Base-by-base conservation (phyloP, 306 rosid genomes). In the Trifolium dubium region DNA sequence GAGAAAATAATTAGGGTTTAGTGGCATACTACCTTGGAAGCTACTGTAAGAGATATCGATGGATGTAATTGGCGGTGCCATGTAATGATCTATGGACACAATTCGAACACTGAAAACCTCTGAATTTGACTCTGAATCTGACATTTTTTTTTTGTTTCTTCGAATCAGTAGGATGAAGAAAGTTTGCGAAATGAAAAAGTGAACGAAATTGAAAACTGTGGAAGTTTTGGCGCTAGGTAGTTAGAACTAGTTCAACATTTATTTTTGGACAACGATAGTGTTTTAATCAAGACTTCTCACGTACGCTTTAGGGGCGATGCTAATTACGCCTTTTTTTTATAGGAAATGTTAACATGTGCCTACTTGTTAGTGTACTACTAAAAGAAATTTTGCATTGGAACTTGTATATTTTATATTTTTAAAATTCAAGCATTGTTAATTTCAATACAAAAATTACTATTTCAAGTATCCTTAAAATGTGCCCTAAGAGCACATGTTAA, bases 21-120 rank as follows among this genome's bases (percentile, higher is more conserved):
- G 74, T 18, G 1, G 14, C 23, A 66, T 83, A 93, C 98, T 91
- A n/a, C n/a, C n/a, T n/a, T 93, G 98, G 83, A 94, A 91, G 81
- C 85, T 87, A 62, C 91, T 91, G 87, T 89, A 83, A 72, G 89
- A 89, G 71, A 91, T 77, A 75, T 88, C 98, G 9, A 80, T 64
- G 76, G 64, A 87, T 8, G 87, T 81, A 70, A 91, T 87, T 31
- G 96, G 95, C 73, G 88, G 77, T 14, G 95, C 84, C 92, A 94
- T 83, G 89, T 86, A 88, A 80, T 91, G 75, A 80, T 94, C 92
- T 75, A 91, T 82, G 85, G 96, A 82, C 66, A 94, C 89, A 31
- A 94, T 85, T 13, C 98, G 91, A 71, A 88, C 80, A 67, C 92
- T 91, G 85, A 91, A 91, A 50, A 82, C 39, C 58, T 72, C 85